Evolutionary conservation across 1,284 basidiomycete genomes (phyloP), one percentile per base, ranked within the genome.

Genomic region (Pseudomicrostroma phylloplanum): DNA sequence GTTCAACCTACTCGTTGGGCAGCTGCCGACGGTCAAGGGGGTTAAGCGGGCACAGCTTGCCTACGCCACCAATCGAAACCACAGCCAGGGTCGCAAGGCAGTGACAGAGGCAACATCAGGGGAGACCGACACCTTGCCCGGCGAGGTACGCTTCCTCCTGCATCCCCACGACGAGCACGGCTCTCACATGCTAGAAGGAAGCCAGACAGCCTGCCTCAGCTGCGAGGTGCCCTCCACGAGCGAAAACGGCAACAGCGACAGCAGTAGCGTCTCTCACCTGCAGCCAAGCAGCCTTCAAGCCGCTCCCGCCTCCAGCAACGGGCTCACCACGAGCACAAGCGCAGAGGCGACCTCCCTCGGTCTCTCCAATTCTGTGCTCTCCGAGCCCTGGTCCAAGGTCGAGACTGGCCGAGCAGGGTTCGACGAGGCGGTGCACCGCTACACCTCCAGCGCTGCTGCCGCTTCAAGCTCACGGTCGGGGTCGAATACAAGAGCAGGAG

Each of bases 1-100:
- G 1, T 76, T 76, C 58, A 76, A 74, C 54, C 55, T 76, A 9
- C 42, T 76, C 15, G 53, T 72, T 1, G 72, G 72, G 0, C 15
- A 56, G 0, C 9, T 64, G 6, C 57, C 59, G 1, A n/a, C 17
- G 0, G 9, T 36, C 9, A 36, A 3, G 9, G 30, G 30, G 30
- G 30, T 4, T 3, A 36, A 36, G 30, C 30, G 30, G 9, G 21
- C 57, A 1, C 59, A 61, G 0, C 56, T 42, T 1, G 61, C 58
- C 4, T 68, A 72, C 23, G 59, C 65, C 1, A 66, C 68, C 1
- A 68, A 72, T 39, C 60, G 69, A 0, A 65, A 60, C 0, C 23
- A 55, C 11, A 58, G 61, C 11, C 30, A 36, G 30, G 30, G 30
- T 36, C 3, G 30, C 30, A 9, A 36, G 30, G 30, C 30, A 36